phyloP scores from a whole-genome alignment of 2,329 filamentous ascomycete genomes.

The Chalaropsis ovoidea region DNA sequence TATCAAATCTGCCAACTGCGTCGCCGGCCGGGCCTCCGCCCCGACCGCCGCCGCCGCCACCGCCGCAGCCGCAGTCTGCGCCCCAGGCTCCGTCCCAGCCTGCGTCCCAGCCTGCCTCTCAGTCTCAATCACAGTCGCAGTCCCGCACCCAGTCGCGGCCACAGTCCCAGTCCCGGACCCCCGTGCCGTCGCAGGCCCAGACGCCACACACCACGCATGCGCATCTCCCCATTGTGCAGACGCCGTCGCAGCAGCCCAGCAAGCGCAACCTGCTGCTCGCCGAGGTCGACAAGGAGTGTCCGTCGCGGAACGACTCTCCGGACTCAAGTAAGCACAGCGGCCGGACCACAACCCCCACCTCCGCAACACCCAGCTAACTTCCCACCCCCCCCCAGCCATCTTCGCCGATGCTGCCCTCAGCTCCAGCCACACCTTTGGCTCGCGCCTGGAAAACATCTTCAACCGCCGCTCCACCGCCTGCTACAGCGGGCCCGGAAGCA shows the following conservation, averaged over 20 bases:
- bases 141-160: conserved; percentile 8
- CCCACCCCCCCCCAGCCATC: conserved; percentile 22
- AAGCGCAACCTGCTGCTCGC: conserved; percentile 13
- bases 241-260: background rate
- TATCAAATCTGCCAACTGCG: background rate
- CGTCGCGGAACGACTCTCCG: conserved; percentile 23
- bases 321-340: conserved; percentile 18
- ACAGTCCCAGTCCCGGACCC: conserved; percentile 7
- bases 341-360: background rate
- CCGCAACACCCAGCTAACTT: too few species aligned
- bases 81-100: background rate
- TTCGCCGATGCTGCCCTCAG: conserved; percentile 26
- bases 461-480: conserved; percentile 23
- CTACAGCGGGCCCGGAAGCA: conserved; percentile 5
- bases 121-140: background rate
- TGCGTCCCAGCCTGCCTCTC: background rate
- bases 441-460: conserved; percentile 26
- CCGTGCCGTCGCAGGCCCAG: conserved; percentile 15
- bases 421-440: conserved; percentile 27
- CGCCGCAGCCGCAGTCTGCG: background rate
- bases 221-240: background rate
- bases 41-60: background rate
- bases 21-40: background rate
- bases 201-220: conserved; percentile 3
- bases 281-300: conserved; percentile 14